Percentiles rank a stretch among this genome's conserved stretches.
These are phyloP conservation scores for Physcia stellaris DNA, from an alignment of 495 filamentous ascomycete species.

Conservation along the genomic window DNA sequence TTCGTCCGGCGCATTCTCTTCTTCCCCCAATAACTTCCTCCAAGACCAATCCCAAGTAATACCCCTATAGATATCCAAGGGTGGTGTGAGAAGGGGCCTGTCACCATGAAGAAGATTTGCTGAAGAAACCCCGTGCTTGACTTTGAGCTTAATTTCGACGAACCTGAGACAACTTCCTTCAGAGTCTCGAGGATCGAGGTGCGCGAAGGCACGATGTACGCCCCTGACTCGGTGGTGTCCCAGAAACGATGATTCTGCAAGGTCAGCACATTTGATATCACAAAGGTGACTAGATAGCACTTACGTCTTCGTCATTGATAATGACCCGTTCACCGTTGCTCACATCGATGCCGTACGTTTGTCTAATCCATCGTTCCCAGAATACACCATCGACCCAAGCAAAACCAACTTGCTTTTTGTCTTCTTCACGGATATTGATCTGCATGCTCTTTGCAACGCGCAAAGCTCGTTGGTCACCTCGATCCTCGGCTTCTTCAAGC, in stretches of 20 bases:
- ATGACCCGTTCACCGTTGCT: slow-evolving; percentile 80
- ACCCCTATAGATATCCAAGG: slow-evolving; percentile 56
- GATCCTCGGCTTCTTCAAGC: slow-evolving; percentile 92
- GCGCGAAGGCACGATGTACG: slow-evolving; percentile 74
- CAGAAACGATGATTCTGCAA: slow-evolving; percentile 79
- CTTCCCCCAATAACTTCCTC: slow-evolving; percentile 32
- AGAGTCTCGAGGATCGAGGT: slow-evolving; percentile 93
- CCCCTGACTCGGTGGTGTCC: slow-evolving; percentile 81
- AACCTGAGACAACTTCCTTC: slow-evolving; percentile 52
- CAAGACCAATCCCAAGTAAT: slow-evolving; percentile 39
- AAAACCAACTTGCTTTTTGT: slow-evolving; percentile 82
- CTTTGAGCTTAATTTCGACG: slow-evolving; percentile 76
- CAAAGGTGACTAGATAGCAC: slow-evolving; percentile 19
- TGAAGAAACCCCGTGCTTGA: slow-evolving; percentile 67
- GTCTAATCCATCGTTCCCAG: slow-evolving; percentile 93
- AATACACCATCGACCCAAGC: slow-evolving; percentile 98
- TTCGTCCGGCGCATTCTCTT: slow-evolving; percentile 29
- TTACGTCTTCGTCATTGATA: slow-evolving; percentile 94
- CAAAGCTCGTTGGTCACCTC: slow-evolving; percentile 75
- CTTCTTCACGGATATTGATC: slow-evolving; percentile 74
- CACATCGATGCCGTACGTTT: slow-evolving; percentile 82
- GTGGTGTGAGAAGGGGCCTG: slow-evolving; percentile 51
- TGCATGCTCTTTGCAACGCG: slow-evolving; percentile 81
- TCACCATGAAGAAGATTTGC: slow-evolving; percentile 64
- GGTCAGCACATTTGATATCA: background rate